Base-by-base conservation (phyloP, 805 yeast genomes). In the Brettanomyces custersianus region DNA sequence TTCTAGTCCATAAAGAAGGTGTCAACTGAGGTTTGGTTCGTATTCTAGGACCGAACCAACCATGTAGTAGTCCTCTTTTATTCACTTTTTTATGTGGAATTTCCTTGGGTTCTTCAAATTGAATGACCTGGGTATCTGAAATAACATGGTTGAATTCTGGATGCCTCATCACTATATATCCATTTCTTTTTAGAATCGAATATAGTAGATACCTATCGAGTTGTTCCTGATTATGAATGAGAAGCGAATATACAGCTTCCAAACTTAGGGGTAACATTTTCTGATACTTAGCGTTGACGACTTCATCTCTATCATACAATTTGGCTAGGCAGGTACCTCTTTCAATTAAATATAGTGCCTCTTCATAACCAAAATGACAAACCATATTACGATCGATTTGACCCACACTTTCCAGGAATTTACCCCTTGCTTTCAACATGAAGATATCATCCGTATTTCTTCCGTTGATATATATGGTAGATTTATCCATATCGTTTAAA, bases 341-440 rank as follows among this genome's bases (percentile, higher is more conserved):
- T 52, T 88, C 95, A 2, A 79, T 72, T 37, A 88, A 59, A 54
- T 87, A 88, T 1, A 86, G 60, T 6, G 78, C 69, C 47, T 88
- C 97, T 39, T 83, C 75, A 13, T 73, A 71, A 17, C 57, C 62
- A 25, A 88, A 60, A 34, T 74, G 59, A 13, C 62, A 56, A 4
- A 66, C 58, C 2, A 72, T 73, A 3, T 61, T 48, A 12, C 57
- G 54, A 40, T 72, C 77, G 1, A 74, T 66, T 25, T 50, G 55
- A 0, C 97, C 97, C 61, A 83, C 69, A 21, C 82, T 78, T 41
- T 74, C 75, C 46, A 85, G 68, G 48, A 74, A 83, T 26, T 77
- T 75, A 0, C 96, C 96, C 41, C 68, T 72, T 0, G 87, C 77
- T 26, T 58, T 57, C 1, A 58, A 49, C 42, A 73, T 64, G 30